These are phyloP conservation scores for Suillus brevipes DNA, from an alignment of 768 basidiomycete genomes.

Conservation along the genomic window DNA sequence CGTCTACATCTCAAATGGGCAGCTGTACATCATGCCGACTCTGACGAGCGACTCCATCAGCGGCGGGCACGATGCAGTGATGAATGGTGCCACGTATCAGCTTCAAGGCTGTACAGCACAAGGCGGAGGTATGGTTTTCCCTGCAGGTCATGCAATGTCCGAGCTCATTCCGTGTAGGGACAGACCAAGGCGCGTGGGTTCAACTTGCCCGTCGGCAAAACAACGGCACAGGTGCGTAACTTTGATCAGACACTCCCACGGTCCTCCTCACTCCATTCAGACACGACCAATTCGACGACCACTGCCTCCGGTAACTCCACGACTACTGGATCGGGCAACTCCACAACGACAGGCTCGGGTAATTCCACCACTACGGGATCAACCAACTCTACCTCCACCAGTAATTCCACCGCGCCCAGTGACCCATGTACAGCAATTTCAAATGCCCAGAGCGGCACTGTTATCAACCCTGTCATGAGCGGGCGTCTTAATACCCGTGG, in stretches of 20 bases:
- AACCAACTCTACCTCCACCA: constrained; percentile 7
- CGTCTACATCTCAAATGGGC: constrained; percentile 46
- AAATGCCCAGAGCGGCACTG: constrained; percentile 30
- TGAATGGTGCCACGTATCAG: constrained; percentile 39
- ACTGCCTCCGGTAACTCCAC: constrained; percentile 4
- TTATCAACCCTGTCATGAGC: constrained; percentile 54
- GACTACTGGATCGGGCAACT: constrained; percentile 19
- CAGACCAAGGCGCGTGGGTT: constrained; percentile 27
- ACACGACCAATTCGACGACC: background rate
- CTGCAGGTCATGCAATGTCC: background rate
- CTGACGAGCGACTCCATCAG: constrained; percentile 51
- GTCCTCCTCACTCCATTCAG: background rate
- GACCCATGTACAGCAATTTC: constrained; percentile 48
- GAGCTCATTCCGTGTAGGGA: constrained; percentile 9
- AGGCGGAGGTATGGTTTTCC: constrained; percentile 2
- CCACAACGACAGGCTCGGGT: constrained; percentile 16
- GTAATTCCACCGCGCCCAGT: constrained; percentile 19
- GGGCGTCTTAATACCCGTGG: constrained; percentile 55
- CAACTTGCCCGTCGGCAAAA: constrained; percentile 16
- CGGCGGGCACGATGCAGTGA: constrained; percentile 36
- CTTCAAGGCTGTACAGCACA: constrained; percentile 38
- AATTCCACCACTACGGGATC: constrained; percentile 12
- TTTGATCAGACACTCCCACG: background rate
- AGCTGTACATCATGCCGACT: constrained; percentile 60
- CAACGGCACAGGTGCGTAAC: constrained; percentile 30